Evolutionary conservation across 2,329 filamentous ascomycete species (phyloP).

Genomic region (Aureobasidium sp.): DNA sequence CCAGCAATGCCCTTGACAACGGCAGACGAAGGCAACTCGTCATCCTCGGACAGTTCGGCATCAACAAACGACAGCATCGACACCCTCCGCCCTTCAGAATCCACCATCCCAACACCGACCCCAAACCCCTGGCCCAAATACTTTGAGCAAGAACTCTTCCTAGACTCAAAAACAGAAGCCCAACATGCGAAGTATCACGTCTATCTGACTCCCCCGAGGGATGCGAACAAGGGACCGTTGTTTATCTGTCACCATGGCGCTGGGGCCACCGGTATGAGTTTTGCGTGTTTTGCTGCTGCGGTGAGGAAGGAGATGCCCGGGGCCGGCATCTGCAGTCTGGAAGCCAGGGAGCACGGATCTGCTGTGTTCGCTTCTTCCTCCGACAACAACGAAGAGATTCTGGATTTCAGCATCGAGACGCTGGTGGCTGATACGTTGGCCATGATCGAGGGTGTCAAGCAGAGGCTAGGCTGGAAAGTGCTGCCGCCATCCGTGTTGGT

Average conservation of each 20-base stretch:
- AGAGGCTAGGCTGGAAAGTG: constrained; percentile 60
- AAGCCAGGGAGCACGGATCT: constrained; percentile 79
- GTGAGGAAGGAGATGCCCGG: constrained; percentile 67
- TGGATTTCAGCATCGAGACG: constrained; percentile 64
- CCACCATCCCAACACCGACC: constrained; percentile 49
- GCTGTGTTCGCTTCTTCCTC: constrained; percentile 28
- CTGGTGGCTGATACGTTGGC: constrained; percentile 63
- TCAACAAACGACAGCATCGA: constrained; percentile 83
- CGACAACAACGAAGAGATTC: constrained; percentile 28
- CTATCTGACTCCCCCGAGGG: constrained; percentile 70
- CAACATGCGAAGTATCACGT: constrained; percentile 62
- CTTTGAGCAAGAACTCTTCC: constrained; percentile 78
- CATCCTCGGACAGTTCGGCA: constrained; percentile 61
- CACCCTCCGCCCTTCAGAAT: constrained; percentile 26
- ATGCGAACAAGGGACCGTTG: constrained; percentile 57
- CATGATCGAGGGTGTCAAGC: constrained; percentile 58
- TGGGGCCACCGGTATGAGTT: constrained; percentile 80
- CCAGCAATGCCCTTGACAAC: constrained; percentile 33
- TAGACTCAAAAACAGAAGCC: constrained; percentile 43
- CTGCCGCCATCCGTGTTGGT: constrained; percentile 73
- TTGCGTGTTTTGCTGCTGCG: constrained; percentile 70
- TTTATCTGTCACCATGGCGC: constrained; percentile 94
- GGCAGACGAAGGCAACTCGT: constrained; percentile 32
- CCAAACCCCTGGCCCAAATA: constrained; percentile 80
- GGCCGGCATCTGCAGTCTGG: constrained; percentile 74